Base-by-base conservation (phyloP, 2,329 filamentous ascomycete genomes). In the Colletotrichum lini region DNA sequence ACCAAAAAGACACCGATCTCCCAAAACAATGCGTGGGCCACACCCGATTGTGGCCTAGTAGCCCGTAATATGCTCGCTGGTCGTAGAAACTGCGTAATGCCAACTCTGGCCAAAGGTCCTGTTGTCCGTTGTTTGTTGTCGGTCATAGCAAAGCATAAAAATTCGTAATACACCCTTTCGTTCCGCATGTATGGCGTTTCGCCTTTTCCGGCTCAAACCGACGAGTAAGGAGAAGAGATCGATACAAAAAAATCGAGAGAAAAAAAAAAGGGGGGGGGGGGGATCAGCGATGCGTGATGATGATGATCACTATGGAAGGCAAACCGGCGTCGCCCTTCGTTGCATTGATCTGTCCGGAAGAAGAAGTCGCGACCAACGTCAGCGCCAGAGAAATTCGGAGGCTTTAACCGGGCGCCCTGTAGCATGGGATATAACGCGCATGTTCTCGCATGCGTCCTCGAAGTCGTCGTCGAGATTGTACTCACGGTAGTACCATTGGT, bases 391-490 rank as follows among this genome's bases (percentile, higher is more conserved):
- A 47, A 71, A 71, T 38, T 71, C 68, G 1, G 52, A 52, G 15
- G 65, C 38, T 50, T 57, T 71, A 18, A 68, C 68, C 15, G 64
- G 64, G 35, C 68, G 65, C 2, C 68, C 68, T 13, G 68, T 71
- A 26, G 68, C 65, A 47, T 52, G 44, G 10, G 68, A 67, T 7
- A 71, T 4, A 26, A 71, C 35, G 35, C 68, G 52, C 10, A n/a
- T 26, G 16, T 71, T 71, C 65, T 71, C 68, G 58, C 35, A 62
- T 21, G 68, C 68, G 18, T 71, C 65, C 35, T 71, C 68, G 18
- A 71, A 71, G 53, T 68, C 64, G 13, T 71, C 65, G 44, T 71
- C 68, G 52, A 71, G 65, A 16, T 71, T 71, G 45, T 71, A 71
- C 47, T 71, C 68, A 38, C 68, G 64, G 15, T 58, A 71, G 9